A percentile compares a stretch with the other conserved stretches of the same genome.
Conservation (phyloP, 2,329 filamentous ascomycete genomes). For the Arthrobotrys megalospora region DNA sequence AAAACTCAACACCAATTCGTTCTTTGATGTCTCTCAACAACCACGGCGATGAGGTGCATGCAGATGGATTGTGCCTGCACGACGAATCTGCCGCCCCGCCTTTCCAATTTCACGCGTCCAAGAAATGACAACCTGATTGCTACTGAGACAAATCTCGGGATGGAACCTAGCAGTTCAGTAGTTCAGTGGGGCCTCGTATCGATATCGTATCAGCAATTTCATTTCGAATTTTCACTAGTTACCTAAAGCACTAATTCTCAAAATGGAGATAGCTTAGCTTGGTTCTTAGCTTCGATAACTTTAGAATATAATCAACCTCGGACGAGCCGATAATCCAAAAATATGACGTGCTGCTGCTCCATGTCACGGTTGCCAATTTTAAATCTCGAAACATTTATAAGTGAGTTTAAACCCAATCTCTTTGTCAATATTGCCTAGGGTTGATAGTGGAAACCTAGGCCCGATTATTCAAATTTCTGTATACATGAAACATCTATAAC, state of each 20-base stretch:
- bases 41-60: constrained; percentile 42
- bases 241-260: constrained; percentile 11
- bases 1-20: constrained; percentile 61
- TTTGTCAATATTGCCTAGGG: constrained; percentile 20
- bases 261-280: constrained; percentile 1
- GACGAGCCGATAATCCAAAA: constrained; percentile 1
- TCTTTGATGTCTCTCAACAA: constrained; percentile 31
- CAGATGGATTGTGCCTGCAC: constrained; percentile 18
- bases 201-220: constrained; percentile 48
- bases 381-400: constrained; percentile 61
- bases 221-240: constrained; percentile 5
- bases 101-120: constrained; percentile 36
- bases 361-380: constrained; percentile 43
- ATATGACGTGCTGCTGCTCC: constrained; percentile 37
- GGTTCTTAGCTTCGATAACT: background rate
- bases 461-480: constrained; percentile 42
- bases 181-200: constrained; percentile 42
- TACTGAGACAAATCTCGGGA: constrained; percentile 21
- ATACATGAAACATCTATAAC: constrained; percentile 55
- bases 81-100: constrained; percentile 43
- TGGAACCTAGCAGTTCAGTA: constrained; percentile 21
- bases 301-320: constrained; percentile 5
- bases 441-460: constrained; percentile 42
- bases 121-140: constrained; percentile 14
- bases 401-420: constrained; percentile 17